These are phyloP conservation scores for Kodamaea plutei DNA, from an alignment of 1,139 yeast genomes.

Conservation along the genomic window DNA sequence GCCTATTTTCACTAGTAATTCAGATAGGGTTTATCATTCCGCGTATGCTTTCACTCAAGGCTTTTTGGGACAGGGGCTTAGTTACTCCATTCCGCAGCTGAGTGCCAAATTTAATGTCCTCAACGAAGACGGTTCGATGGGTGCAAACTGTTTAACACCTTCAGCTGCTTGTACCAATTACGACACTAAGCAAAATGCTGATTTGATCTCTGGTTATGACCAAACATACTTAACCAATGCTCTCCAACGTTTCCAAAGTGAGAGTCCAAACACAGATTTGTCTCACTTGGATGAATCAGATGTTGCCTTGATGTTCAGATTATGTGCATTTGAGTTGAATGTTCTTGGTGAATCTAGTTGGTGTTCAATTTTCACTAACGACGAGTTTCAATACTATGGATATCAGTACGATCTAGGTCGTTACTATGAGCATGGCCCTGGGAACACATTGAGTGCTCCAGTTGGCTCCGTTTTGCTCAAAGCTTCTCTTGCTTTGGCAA, in stretches of 20 bases:
- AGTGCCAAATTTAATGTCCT: constrained; percentile 20
- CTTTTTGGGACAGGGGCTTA: constrained; percentile 14
- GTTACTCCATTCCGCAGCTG: constrained; percentile 6
- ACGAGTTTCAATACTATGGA: constrained; percentile 43
- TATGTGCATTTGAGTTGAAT: constrained; percentile 55
- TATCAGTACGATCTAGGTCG: constrained; percentile 43
- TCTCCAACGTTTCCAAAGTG: constrained; percentile 32
- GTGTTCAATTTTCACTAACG: constrained; percentile 49
- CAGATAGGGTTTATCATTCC: constrained; percentile 29
- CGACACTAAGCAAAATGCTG: constrained; percentile 10
- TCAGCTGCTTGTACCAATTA: constrained; percentile 22
- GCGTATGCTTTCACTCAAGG: constrained; percentile 31
- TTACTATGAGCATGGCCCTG: constrained; percentile 50
- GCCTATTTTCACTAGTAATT: constrained; percentile 33
- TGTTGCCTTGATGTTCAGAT: constrained; percentile 33
- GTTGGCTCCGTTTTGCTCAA: constrained; percentile 47
- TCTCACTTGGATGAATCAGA: constrained; percentile 24
- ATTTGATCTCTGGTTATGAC: constrained; percentile 15
- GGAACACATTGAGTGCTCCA: constrained; percentile 37
- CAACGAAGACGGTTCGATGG: constrained; percentile 23
- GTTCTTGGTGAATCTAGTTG: constrained; percentile 45
- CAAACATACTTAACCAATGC: constrained; percentile 32
- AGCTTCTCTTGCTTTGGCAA: constrained; percentile 45
- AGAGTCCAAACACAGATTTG: constrained; percentile 38
- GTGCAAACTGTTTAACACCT: constrained; percentile 31